Evolutionary conservation across 2,329 filamentous ascomycete genomes (phyloP).

Genomic region (Penicillium sp.): DNA sequence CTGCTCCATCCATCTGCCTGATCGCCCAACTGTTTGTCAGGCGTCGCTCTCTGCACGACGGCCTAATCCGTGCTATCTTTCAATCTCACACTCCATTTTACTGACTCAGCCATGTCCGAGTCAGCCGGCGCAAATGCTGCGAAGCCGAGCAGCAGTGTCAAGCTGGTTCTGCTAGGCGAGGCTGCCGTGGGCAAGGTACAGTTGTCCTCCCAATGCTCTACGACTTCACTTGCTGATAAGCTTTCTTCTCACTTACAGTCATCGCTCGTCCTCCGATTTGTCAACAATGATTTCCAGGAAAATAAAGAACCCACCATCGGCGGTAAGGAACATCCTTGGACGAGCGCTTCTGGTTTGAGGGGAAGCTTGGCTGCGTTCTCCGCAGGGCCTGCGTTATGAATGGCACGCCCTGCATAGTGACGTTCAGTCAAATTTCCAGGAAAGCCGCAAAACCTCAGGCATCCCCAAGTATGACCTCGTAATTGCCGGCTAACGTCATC

Average conservation of each 20-base stretch:
- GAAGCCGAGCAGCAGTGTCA: slow-evolving; percentile 99
- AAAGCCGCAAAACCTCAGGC: neutral
- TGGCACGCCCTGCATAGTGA: neutral
- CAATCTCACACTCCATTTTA: neutral
- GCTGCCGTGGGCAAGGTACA: slow-evolving; percentile 96
- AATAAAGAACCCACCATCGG: slow-evolving; percentile 99
- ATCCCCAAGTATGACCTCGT: neutral
- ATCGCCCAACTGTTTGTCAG: slow-evolving; percentile 25
- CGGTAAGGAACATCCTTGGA: slow-evolving; percentile 59
- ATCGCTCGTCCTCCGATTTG: slow-evolving; percentile 94
- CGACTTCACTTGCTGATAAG: slow-evolving; percentile 16
- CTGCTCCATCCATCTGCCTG: slow-evolving; percentile 30
- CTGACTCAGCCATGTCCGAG: slow-evolving; percentile 66
- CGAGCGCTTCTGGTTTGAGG: neutral
- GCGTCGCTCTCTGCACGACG: slow-evolving; percentile 33
- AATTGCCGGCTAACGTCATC: slow-evolving; percentile 20
- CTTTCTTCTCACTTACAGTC: slow-evolving; percentile 62
- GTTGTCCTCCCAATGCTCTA: slow-evolving; percentile 10
- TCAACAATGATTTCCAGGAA: slow-evolving; percentile 99
- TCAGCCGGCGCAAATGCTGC: slow-evolving; percentile 67
- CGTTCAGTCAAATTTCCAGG: neutral
- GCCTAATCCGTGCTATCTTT: slow-evolving; percentile 26
- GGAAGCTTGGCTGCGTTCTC: neutral
- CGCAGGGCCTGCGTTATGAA: neutral
- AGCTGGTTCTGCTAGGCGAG: slow-evolving; percentile 96